A percentile compares a stretch with the other conserved stretches of the same genome.
Evolutionary conservation across 1,284 basidiomycete species (phyloP).

Genomic region (Grifola frondosa): DNA sequence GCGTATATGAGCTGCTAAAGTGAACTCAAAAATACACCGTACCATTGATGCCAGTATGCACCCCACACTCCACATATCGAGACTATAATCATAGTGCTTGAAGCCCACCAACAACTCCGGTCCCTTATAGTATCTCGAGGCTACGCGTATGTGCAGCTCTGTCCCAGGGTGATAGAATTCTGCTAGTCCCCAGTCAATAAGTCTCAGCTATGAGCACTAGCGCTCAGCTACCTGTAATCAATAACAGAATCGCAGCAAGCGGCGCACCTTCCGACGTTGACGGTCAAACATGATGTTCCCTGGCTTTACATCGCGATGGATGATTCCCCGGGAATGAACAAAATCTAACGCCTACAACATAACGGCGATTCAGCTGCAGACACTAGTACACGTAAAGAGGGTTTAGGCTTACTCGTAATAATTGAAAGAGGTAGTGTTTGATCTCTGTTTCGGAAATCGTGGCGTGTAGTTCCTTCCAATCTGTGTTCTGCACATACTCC

Average conservation of each 20-base stretch:
- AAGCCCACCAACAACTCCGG: constrained; percentile 87
- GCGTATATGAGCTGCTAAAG: neutral
- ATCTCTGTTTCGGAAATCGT: constrained; percentile 79
- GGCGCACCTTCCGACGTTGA: constrained; percentile 66
- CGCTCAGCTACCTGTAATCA: constrained; percentile 1
- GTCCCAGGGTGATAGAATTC: constrained; percentile 90
- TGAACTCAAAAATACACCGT: constrained; percentile 21
- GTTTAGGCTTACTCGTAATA: constrained; percentile 61
- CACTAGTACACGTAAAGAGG: neutral
- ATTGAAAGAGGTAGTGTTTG: constrained; percentile 83
- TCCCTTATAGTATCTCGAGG: constrained; percentile 89
- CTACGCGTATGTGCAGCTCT: constrained; percentile 87
- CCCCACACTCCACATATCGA: constrained; percentile 88
- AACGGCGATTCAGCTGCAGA: neutral
- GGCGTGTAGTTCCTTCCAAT: constrained; percentile 80
- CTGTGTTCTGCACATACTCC: constrained; percentile 83
- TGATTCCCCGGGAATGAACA: constrained; percentile 86
- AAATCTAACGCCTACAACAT: constrained; percentile 77
- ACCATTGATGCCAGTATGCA: constrained; percentile 91
- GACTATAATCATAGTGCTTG: constrained; percentile 82
- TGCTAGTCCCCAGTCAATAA: constrained; percentile 92
- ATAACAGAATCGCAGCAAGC: neutral
- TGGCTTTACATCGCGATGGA: constrained; percentile 91
- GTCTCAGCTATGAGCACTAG: constrained; percentile 51
- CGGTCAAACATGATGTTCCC: constrained; percentile 93